Base-by-base conservation (phyloP, 108 stramenopile species). In the Skeletonema marinoi region DNA sequence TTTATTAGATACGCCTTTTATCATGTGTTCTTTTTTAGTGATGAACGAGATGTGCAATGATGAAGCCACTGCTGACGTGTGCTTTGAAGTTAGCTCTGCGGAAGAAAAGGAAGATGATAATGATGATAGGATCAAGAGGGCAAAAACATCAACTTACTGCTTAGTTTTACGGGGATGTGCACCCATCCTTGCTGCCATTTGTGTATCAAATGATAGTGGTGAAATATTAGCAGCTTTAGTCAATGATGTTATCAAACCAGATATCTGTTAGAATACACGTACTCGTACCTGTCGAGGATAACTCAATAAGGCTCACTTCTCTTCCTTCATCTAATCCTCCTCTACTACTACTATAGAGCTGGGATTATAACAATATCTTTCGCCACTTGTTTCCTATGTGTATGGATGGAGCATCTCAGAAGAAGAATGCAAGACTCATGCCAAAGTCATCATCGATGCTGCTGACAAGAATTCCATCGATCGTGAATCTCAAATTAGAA, bases 361-460 rank as follows among this genome's bases (percentile, higher is more conserved):
- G 25, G 25, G 25, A 25, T 25, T 25, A 25, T 25, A 25, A 25
- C 25, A 25, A 25, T 25, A n/a, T 21, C 30, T 75, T 39, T 35
- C 42, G 14, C 14, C 42, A 36, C 66, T 17, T 13, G 56, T 7
- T 41, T 56, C 32, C 32, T 75, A 11, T 66, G 66, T 67, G 74
- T n/a, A n/a, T n/a, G n/a, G n/a, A 66, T 32, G 41, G 48, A 19
- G 58, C 5, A 58, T 75, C 17, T 19, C 50, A 14, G 48, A 17
- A 6, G 17, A 75, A 12, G 51, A 75, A 21, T 41, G 41, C 65
- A 48, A 30, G 21, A 32, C 16, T 9, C 13, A 67, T 17, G 65
- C 74, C 30, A 66, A 41, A 54, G 30, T 4, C 10, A 67, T 75
- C 60, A 44, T 75, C 16, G 66, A 67, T 29, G 66, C 74, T 12